A percentile compares a stretch with the other conserved stretches of the same genome.
These are phyloP conservation scores for Claviceps monticola DNA, from an alignment of 2,329 filamentous ascomycete species.

Conservation along the genomic window DNA sequence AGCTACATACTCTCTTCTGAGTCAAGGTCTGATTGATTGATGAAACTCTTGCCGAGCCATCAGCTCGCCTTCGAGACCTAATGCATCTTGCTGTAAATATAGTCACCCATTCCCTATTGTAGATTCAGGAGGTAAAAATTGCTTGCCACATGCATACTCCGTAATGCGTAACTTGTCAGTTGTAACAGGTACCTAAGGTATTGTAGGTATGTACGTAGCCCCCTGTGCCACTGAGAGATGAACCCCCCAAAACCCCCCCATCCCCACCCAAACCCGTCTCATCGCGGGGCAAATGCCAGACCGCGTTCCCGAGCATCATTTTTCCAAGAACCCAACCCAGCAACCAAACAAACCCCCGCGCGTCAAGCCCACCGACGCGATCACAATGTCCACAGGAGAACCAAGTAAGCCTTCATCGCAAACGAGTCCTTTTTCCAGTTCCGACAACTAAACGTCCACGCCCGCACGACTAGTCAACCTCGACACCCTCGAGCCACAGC, in stretches of 20 bases:
- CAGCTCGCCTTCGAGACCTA: too few species aligned
- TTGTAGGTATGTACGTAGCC: too few species aligned
- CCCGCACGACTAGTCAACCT: slow-evolving; percentile 39
- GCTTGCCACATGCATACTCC: too few species aligned
- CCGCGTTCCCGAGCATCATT: neutral
- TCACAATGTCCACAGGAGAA: neutral
- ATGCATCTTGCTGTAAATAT: too few species aligned
- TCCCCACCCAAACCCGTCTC: neutral
- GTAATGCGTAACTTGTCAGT: too few species aligned
- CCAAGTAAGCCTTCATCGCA: neutral
- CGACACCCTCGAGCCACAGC: slow-evolving; percentile 64
- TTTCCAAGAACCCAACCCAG: neutral
- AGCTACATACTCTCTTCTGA: too few species aligned
- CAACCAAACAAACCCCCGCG: neutral
- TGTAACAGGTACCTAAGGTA: too few species aligned
- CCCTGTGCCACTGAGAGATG: too few species aligned
- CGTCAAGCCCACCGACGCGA: neutral
- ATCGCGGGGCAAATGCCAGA: neutral
- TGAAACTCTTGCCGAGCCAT: too few species aligned
- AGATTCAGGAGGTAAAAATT: too few species aligned
- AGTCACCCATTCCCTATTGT: too few species aligned
- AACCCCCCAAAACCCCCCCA: neutral
- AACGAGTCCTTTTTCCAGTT: neutral
- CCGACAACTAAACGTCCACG: neutral
- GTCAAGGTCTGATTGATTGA: too few species aligned